A percentile compares a stretch with the other conserved stretches of the same genome.
These are phyloP conservation scores for Tulasnella sp. DNA, from an alignment of 768 basidiomycete species.

Conservation along the genomic window DNA sequence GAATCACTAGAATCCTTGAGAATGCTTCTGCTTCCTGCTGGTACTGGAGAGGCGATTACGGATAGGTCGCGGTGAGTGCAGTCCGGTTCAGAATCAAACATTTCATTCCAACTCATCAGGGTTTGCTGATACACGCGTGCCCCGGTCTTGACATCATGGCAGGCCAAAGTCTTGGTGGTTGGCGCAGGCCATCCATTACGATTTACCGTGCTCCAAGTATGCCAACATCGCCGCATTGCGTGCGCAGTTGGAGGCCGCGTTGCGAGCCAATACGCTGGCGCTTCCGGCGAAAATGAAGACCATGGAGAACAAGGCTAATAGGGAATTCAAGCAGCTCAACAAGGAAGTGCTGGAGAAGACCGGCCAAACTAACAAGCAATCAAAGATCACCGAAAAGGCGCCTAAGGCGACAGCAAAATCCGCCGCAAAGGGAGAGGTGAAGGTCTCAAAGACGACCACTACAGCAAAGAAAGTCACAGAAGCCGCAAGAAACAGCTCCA, in stretches of 20 bases:
- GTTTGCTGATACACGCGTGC: too few relatives aligned
- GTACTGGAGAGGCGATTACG: neutral
- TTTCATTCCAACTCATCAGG: neutral
- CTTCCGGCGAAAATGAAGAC: neutral
- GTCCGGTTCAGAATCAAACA: neutral
- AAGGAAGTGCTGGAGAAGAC: slow-evolving; percentile 13
- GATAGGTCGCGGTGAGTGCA: neutral
- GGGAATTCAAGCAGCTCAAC: slow-evolving; percentile 8
- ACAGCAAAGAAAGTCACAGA: neutral
- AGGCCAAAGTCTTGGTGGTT: slow-evolving; percentile 11
- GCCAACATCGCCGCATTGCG: slow-evolving; percentile 1
- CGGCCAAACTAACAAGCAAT: neutral
- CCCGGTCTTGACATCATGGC: too few relatives aligned
- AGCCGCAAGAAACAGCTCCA: neutral
- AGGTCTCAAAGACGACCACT: neutral
- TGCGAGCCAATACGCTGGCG: neutral
- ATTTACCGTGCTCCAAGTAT: slow-evolving; percentile 4
- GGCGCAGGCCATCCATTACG: slow-evolving; percentile 4
- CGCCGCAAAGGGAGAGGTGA: neutral
- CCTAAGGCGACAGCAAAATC: neutral
- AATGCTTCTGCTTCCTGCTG: neutral
- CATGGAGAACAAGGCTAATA: slow-evolving; percentile 5
- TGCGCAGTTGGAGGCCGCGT: neutral
- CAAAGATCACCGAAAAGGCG: neutral
- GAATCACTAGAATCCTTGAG: neutral